Percentiles rank a stretch among this genome's conserved stretches.
Conservation (phyloP, 2,329 filamentous ascomycete genomes). For the Ascochyta clinopodiicola region DNA sequence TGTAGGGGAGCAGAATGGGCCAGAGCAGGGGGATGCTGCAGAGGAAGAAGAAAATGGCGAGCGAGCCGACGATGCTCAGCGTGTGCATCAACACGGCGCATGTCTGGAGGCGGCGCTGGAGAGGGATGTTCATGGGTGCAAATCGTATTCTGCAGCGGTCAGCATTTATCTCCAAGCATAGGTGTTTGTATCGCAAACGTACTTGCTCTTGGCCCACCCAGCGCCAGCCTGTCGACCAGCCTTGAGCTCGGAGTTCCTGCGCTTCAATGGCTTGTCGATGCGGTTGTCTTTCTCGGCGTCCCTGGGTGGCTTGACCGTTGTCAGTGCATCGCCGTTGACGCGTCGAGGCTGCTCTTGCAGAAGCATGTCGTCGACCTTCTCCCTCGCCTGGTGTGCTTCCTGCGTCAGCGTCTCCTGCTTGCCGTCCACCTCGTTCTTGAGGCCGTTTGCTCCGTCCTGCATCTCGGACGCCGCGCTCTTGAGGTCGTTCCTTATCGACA, state of each 20-base stretch:
- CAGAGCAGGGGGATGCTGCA: conserved; percentile 92
- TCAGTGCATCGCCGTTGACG: conserved; percentile 52
- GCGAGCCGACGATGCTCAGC: conserved; percentile 55
- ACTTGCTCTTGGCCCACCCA: conserved; percentile 60
- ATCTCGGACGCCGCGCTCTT: not conserved
- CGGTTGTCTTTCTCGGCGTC: conserved; percentile 47
- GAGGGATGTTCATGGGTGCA: conserved; percentile 78
- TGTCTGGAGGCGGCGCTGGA: conserved; percentile 59
- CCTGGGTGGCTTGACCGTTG: conserved; percentile 51
- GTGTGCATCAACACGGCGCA: conserved; percentile 58
- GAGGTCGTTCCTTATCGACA: conserved; percentile 21
- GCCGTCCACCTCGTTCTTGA: not conserved
- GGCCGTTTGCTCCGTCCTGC: not conserved
- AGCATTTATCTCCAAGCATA: conserved; percentile 6
- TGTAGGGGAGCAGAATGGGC: conserved; percentile 79
- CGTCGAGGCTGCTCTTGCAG: conserved; percentile 12
- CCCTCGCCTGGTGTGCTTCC: not conserved
- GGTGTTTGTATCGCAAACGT: conserved; percentile 16
- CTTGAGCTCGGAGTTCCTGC: conserved; percentile 53
- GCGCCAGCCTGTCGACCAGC: conserved; percentile 61
- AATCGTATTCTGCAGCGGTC: conserved; percentile 71
- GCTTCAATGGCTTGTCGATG: conserved; percentile 39
- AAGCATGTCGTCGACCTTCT: conserved; percentile 1
- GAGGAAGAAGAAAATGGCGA: conserved; percentile 86
- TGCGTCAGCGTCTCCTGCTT: not conserved